Evolutionary conservation across 352 stramenopile species (phyloP), one percentile per base, ranked within the genome.

Genomic region (Blastocystis sp.): DNA sequence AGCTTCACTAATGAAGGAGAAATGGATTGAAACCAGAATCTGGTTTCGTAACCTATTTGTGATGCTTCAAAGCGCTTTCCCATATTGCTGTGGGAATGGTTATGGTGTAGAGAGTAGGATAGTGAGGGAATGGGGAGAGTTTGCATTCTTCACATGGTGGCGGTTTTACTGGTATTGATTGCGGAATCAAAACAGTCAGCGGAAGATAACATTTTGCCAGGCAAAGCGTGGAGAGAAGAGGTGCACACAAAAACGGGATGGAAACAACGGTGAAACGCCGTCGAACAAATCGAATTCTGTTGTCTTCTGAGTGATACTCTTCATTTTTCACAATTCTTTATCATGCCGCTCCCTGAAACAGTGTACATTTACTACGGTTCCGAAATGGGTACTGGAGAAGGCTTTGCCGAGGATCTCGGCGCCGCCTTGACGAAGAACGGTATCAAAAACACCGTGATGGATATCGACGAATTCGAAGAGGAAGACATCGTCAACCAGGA

Each of bases 351-450:
- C 14, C 74, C 74, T 56, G 59, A 60, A 23, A 84, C 41, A 21
- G 48, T 84, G 9, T 84, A 84, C 56, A 84, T 84, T 84, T 84
- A 84, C 34, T 84, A 84, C 34, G 74, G 74, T 56, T 84, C 74
- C 40, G 74, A 84, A 84, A 84, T 84, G 74, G 74, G 74, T 59
- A 84, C 74, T 2, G 74, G 74, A 52, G 19, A 84, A 17, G 74
- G 61, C 43, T 84, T 84, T 84, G 74, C 74, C 2, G 74, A 84
- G 56, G 61, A 66, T 52, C n/a, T 84, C 9, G 53, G 74, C 23
- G 14, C 23, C 34, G 52, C 53, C 41, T 34, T 84, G 34, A 62
- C 56, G 23, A 64, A 66, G 40, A 66, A 84, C n/a, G 74, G 74
- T 60, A 84, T 84, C 28, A 62, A 84, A 14, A 84, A 84, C 45